These are phyloP conservation scores for Hypsizygus marmoreus DNA, from an alignment of 768 basidiomycete genomes.

Conservation along the genomic window DNA sequence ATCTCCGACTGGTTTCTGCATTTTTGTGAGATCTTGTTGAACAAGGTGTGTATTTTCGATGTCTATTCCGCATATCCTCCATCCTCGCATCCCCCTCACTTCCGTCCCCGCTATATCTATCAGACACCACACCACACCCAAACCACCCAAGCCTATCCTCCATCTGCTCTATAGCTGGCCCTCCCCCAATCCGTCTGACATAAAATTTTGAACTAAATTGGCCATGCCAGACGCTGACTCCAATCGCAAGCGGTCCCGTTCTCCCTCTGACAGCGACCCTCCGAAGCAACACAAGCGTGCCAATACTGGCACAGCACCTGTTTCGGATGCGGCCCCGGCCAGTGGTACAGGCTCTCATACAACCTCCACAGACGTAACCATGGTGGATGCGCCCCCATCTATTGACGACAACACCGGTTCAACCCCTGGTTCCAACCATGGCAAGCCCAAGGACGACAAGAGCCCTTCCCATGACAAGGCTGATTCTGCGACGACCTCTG, in stretches of 20 bases:
- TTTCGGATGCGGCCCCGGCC: constrained; percentile 62
- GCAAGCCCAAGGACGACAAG: constrained; percentile 44
- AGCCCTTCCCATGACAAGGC: constrained; percentile 36
- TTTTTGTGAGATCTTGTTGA: constrained; percentile 1
- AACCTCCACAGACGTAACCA: constrained; percentile 60
- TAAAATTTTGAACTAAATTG: constrained; percentile 52
- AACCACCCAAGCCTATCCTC: constrained; percentile 42
- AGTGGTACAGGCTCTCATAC: constrained; percentile 46
- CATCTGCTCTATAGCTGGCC: constrained; percentile 44
- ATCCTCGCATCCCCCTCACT: constrained; percentile 64
- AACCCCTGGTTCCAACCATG: constrained; percentile 46
- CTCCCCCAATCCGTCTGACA: constrained; percentile 35
- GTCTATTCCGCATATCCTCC: constrained; percentile 38
- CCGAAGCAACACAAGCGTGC: constrained; percentile 82
- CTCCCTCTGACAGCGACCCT: constrained; percentile 78
- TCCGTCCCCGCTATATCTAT: constrained; percentile 50
- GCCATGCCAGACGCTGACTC: constrained; percentile 86
- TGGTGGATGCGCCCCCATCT: constrained; percentile 59
- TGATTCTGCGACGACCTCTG: constrained; percentile 50
- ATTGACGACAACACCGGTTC: constrained; percentile 62
- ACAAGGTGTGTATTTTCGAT: constrained; percentile 27
- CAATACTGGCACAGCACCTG: constrained; percentile 71
- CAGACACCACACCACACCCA: constrained; percentile 47
- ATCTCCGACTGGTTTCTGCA: background rate
- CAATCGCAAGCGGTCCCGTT: constrained; percentile 85